Evolutionary conservation across 2,329 filamentous ascomycete species (phyloP).

Genomic region (Xylaria sp.): DNA sequence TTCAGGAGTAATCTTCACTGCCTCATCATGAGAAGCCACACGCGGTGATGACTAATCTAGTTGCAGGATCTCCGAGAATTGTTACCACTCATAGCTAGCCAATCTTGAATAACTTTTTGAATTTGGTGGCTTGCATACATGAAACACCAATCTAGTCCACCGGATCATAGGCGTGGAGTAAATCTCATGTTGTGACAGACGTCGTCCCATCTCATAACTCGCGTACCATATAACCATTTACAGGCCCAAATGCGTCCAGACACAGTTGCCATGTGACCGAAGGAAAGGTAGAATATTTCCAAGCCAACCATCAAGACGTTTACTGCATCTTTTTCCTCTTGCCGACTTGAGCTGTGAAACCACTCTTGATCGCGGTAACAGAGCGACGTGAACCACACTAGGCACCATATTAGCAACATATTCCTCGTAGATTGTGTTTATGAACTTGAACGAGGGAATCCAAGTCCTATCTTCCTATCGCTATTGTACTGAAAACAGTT

Average conservation of each 20-base stretch:
- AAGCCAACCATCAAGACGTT: constrained; percentile 10
- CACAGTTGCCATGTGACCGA: constrained; percentile 29
- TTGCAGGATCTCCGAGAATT: background rate
- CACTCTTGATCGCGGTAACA: constrained; percentile 98
- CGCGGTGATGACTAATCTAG: background rate
- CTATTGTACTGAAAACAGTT: background rate
- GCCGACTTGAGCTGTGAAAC: constrained; percentile 99
- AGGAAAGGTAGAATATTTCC: constrained; percentile 10
- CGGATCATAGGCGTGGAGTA: background rate
- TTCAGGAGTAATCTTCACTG: constrained; percentile 3
- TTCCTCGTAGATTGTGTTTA: background rate
- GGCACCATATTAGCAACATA: constrained; percentile 17
- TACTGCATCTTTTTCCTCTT: constrained; percentile 92
- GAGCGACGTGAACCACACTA: constrained; percentile 80
- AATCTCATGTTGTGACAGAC: constrained; percentile 16
- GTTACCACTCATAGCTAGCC: background rate
- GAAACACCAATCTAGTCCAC: background rate
- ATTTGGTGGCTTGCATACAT: background rate
- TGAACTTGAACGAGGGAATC: background rate
- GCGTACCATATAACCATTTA: constrained; percentile 30
- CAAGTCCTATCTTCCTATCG: background rate
- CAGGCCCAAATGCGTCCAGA: constrained; percentile 27
- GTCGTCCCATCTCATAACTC: constrained; percentile 28
- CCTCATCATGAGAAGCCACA: background rate
- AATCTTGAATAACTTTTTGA: background rate